Conservation (phyloP, 1,139 yeast genomes). For the Suhomyces bokatorum region DNA sequence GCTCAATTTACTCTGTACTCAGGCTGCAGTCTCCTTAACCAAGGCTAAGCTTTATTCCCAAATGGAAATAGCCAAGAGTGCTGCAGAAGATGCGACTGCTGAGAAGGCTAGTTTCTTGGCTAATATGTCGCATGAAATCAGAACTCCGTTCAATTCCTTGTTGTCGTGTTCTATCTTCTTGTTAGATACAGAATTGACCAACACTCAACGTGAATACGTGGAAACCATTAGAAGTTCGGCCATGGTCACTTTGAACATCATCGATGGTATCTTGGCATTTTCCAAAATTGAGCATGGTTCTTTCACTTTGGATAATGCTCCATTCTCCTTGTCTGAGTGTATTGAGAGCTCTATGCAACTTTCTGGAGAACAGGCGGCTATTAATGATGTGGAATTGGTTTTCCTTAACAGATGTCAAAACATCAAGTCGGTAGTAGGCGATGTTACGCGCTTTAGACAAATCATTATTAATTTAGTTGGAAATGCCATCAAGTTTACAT, state of each 20-base stretch:
- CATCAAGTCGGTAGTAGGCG: slow-evolving; percentile 49
- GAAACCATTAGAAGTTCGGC: slow-evolving; percentile 56
- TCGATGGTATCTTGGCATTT: slow-evolving; percentile 58
- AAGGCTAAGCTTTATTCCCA: slow-evolving; percentile 50
- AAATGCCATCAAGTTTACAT: slow-evolving; percentile 58
- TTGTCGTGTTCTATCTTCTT: slow-evolving; percentile 56
- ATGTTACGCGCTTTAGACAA: slow-evolving; percentile 53
- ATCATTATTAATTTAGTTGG: slow-evolving; percentile 56
- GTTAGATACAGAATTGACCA: slow-evolving; percentile 49
- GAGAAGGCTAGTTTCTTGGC: slow-evolving; percentile 60
- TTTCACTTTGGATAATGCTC: slow-evolving; percentile 44
- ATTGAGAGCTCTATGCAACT: slow-evolving; percentile 54
- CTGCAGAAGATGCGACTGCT: slow-evolving; percentile 61
- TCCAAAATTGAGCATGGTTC: slow-evolving; percentile 61
- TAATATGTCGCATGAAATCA: slow-evolving; percentile 61
- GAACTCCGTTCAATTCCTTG: slow-evolving; percentile 60
- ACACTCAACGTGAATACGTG: slow-evolving; percentile 53
- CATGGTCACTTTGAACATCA: slow-evolving; percentile 53
- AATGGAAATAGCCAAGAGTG: slow-evolving; percentile 53
- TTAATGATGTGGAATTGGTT: slow-evolving; percentile 49
- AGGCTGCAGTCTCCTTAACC: slow-evolving; percentile 55
- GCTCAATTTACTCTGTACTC: slow-evolving; percentile 50
- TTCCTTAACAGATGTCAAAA: slow-evolving; percentile 46
- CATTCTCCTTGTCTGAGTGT: slow-evolving; percentile 53
- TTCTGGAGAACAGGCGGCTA: slow-evolving; percentile 53